phyloP scores from a whole-genome alignment of 2,329 filamentous ascomycete species.

The Aspergillus calidoustus region DNA sequence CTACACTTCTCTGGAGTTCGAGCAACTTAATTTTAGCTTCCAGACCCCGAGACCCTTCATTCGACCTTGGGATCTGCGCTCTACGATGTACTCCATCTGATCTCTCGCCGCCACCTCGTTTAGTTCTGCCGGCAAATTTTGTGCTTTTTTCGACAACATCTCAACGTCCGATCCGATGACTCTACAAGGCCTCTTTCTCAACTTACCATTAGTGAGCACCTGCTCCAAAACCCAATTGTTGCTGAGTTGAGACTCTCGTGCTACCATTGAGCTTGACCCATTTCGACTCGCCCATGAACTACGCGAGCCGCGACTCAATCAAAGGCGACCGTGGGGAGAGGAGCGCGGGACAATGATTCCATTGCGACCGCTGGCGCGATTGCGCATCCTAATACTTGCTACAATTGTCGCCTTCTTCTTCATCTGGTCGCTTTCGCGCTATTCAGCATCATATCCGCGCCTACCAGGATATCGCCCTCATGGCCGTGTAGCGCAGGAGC shows the following conservation, averaged over 20 bases:
- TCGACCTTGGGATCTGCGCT: neutral
- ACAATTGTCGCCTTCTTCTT: constrained; percentile 19
- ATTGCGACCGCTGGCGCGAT: constrained; percentile 22
- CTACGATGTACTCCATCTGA: neutral
- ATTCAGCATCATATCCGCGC: constrained; percentile 10
- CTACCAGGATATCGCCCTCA: neutral
- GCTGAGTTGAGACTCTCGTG: neutral
- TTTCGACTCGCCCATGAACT: constrained; percentile 1
- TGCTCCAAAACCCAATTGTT: neutral
- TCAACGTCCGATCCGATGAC: neutral
- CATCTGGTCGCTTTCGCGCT: constrained; percentile 25
- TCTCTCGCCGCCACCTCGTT: neutral
- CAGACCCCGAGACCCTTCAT: neutral
- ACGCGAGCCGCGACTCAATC: neutral
- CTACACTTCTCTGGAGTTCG: neutral
- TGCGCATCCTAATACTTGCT: constrained; percentile 27
- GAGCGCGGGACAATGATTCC: constrained; percentile 18
- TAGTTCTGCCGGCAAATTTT: neutral
- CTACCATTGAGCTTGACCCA: neutral
- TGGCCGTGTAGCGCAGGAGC: neutral
- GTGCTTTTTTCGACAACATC: neutral
- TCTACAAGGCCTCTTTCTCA: neutral
- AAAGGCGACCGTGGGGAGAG: neutral
- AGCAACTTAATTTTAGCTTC: neutral
- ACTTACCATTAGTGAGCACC: neutral